phyloP scores from a whole-genome alignment of 495 filamentous ascomycete genomes.

The Talaromyces wortmannii region DNA sequence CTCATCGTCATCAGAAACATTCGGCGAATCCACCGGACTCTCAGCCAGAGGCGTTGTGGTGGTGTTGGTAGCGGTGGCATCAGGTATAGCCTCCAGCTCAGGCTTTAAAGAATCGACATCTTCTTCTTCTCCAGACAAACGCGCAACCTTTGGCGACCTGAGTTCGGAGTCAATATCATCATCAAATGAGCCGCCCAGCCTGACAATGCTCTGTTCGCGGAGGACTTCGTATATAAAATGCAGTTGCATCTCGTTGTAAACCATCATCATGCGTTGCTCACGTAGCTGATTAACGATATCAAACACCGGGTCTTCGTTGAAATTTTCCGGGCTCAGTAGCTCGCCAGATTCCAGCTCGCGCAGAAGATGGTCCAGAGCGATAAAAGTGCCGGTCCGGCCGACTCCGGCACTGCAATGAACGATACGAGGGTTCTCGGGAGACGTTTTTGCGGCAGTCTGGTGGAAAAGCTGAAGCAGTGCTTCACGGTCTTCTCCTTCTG shows the following conservation, averaged over 20 bases:
- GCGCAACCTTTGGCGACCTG: slow-evolving; percentile 35
- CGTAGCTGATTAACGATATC: slow-evolving; percentile 75
- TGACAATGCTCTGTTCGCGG: slow-evolving; percentile 59
- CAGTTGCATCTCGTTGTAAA: slow-evolving; percentile 83
- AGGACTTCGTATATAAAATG: slow-evolving; percentile 86
- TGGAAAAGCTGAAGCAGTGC: slow-evolving; percentile 75
- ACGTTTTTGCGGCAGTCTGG: slow-evolving; percentile 65
- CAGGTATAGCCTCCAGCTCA: slow-evolving; percentile 27
- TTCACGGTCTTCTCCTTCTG: slow-evolving; percentile 68
- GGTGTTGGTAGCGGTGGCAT: slow-evolving; percentile 12
- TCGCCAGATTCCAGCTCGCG: slow-evolving; percentile 72
- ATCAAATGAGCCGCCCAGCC: slow-evolving; percentile 22
- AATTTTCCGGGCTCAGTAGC: slow-evolving; percentile 38
- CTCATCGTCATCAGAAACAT: slow-evolving; percentile 26
- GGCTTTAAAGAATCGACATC: slow-evolving; percentile 29
- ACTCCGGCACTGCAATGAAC: slow-evolving; percentile 95
- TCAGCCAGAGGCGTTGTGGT: slow-evolving; percentile 18
- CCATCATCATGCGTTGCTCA: slow-evolving; percentile 92
- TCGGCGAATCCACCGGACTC: slow-evolving; percentile 23
- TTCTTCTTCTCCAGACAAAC: slow-evolving; percentile 22
- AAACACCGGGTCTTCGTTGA: slow-evolving; percentile 55
- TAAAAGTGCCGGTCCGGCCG: slow-evolving; percentile 90
- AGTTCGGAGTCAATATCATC: slow-evolving; percentile 15
- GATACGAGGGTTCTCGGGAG: slow-evolving; percentile 68
- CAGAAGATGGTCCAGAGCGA: slow-evolving; percentile 85